phyloP scores from a whole-genome alignment of 2,329 filamentous ascomycete genomes.

The Didymosphaeria variabile region DNA sequence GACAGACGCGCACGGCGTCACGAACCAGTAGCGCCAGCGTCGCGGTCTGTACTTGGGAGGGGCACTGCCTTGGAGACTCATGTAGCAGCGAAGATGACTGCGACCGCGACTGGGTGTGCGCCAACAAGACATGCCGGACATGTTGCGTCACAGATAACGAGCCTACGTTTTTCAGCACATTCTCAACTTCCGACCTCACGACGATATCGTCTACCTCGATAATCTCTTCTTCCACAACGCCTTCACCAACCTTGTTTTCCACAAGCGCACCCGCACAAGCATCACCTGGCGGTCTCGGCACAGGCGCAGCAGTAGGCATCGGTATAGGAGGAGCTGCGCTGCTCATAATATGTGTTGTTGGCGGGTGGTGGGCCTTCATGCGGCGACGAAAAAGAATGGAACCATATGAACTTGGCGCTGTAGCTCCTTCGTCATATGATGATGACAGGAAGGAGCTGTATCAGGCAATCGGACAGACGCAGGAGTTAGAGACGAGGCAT shows the following conservation, averaged over 20 bases:
- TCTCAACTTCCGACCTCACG: background rate
- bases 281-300: slow-evolving; percentile 25
- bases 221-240: slow-evolving; percentile 4
- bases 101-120: slow-evolving; percentile 36
- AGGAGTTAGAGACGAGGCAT: slow-evolving; percentile 15
- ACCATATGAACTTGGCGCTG: slow-evolving; percentile 12
- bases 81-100: slow-evolving; percentile 37
- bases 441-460: slow-evolving; percentile 15
- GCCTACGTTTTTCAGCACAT: slow-evolving; percentile 1
- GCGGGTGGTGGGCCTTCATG: slow-evolving; percentile 36
- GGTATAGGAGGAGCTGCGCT: slow-evolving; percentile 35
- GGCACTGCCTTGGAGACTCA: slow-evolving; percentile 24
- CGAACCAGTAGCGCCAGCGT: slow-evolving; percentile 17
- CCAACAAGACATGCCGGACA: slow-evolving; percentile 30
- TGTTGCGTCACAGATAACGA: slow-evolving; percentile 13
- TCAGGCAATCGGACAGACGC: background rate
- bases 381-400: slow-evolving; percentile 22
- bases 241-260: background rate
- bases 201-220: background rate
- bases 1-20: slow-evolving; percentile 11
- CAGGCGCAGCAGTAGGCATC: slow-evolving; percentile 35
- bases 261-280: background rate
- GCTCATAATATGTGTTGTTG: slow-evolving; percentile 30
- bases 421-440: background rate
- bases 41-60: slow-evolving; percentile 23